These are phyloP conservation scores for Cercis canadensis DNA, from an alignment of 306 rosid genomes.

Conservation along the genomic window DNA sequence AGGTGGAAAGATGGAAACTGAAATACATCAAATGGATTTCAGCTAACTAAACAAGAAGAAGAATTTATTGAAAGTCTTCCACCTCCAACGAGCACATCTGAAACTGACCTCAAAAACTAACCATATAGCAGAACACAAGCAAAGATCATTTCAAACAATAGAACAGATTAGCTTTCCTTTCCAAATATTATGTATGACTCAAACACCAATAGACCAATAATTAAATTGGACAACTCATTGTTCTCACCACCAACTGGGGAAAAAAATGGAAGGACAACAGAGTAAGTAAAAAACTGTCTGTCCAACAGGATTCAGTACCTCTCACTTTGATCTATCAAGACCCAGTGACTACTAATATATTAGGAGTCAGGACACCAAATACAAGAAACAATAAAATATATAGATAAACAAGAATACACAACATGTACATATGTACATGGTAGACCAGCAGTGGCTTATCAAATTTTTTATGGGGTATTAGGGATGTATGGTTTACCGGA, in stretches of 20 bases:
- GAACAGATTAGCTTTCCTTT: no score
- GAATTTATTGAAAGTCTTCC: background rate
- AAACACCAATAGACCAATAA: no score
- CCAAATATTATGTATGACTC: no score
- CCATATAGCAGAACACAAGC: no score
- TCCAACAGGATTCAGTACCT: conserved; percentile 8
- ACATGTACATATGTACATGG: background rate
- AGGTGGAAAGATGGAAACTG: conserved; percentile 1
- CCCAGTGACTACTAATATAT: background rate
- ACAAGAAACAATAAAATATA: conserved; percentile 16
- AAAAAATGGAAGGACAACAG: background rate
- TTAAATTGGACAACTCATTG: background rate
- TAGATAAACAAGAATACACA: background rate
- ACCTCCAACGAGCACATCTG: background rate
- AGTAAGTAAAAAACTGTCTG: background rate
- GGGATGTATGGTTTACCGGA: conserved; percentile 58
- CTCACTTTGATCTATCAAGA: background rate
- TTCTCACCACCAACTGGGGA: background rate
- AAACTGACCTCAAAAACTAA: no score
- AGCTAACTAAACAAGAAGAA: background rate
- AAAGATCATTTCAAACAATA: no score
- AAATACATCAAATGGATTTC: background rate
- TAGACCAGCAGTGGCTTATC: background rate
- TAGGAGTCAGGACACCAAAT: background rate
- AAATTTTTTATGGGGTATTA: background rate